A percentile compares a stretch with the other conserved stretches of the same genome.
These are phyloP conservation scores for Gentiana straminea DNA, from an alignment of 257 asterid species.

Conservation along the genomic window DNA sequence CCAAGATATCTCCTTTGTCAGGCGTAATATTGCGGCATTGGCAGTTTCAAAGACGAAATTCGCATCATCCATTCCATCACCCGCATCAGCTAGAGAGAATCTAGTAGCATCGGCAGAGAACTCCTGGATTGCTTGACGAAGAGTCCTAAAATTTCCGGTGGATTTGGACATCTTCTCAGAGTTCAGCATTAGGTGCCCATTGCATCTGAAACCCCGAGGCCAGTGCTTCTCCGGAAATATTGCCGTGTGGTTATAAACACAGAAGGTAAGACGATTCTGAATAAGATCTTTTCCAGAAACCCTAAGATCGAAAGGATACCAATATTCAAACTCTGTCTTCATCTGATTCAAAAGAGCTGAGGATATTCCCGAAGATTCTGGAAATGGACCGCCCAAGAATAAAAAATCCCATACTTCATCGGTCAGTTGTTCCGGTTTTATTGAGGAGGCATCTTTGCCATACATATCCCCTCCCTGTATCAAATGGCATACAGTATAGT, in stretches of 20 bases:
- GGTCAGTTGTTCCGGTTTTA: conserved; percentile 70
- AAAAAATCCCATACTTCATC: conserved; percentile 95
- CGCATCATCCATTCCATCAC: conserved; percentile 98
- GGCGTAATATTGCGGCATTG: conserved; percentile 83
- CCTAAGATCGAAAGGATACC: conserved; percentile 96
- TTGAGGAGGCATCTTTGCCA: conserved; percentile 49
- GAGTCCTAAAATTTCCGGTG: conserved; percentile 83
- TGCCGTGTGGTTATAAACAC: conserved; percentile 77
- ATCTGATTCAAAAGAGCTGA: conserved; percentile 48
- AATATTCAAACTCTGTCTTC: conserved; percentile 87
- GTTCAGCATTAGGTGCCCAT: conserved; percentile 86
- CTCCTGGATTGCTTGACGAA: conserved; percentile 79
- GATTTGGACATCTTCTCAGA: conserved; percentile 97
- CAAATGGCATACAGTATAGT: conserved; percentile 75
- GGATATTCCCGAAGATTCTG: conserved; percentile 48
- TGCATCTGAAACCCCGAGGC: conserved; percentile 92
- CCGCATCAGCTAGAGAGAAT: conserved; percentile 95
- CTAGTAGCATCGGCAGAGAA: conserved; percentile 98
- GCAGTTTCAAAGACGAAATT: conserved; percentile 89
- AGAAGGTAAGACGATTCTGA: conserved; percentile 84
- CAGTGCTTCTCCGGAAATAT: conserved; percentile 67
- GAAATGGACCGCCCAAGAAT: conserved; percentile 58
- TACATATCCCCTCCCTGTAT: conserved; percentile 76
- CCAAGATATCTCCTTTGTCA: conserved; percentile 83
- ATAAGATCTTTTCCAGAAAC: conserved; percentile 96